A percentile compares a stretch with the other conserved stretches of the same genome.
These are phyloP conservation scores for Botryotinia convoluta DNA, from an alignment of 2,329 filamentous ascomycete species.

Conservation along the genomic window DNA sequence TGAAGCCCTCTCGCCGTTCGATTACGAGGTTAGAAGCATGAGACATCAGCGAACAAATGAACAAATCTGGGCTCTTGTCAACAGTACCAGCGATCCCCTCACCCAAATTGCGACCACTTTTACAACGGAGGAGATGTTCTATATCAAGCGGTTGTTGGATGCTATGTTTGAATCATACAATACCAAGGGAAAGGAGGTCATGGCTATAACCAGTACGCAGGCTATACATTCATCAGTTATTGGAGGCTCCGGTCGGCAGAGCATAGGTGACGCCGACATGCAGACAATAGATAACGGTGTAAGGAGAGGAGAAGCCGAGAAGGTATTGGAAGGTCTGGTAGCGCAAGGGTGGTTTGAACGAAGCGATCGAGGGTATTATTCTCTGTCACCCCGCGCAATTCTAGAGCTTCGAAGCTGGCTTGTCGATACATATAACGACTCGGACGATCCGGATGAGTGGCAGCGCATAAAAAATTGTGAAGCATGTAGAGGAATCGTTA, in stretches of 20 bases:
- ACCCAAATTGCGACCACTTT: slow-evolving; percentile 85
- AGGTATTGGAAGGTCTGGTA: slow-evolving; percentile 65
- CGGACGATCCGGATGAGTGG: slow-evolving; percentile 56
- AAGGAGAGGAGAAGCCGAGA: slow-evolving; percentile 75
- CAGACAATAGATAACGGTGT: slow-evolving; percentile 53
- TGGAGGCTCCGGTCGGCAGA: slow-evolving; percentile 43
- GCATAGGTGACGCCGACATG: slow-evolving; percentile 33
- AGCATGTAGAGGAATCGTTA: slow-evolving; percentile 87
- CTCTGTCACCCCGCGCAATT: slow-evolving; percentile 71
- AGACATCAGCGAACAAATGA: slow-evolving; percentile 65
- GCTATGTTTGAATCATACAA: slow-evolving; percentile 91
- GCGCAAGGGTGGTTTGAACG: slow-evolving; percentile 82
- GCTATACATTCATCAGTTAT: slow-evolving; percentile 69
- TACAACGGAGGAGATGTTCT: slow-evolving; percentile 80
- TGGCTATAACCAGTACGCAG: slow-evolving; percentile 78
- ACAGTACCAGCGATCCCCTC: slow-evolving; percentile 78
- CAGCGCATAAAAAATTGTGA: slow-evolving; percentile 82
- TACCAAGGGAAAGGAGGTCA: slow-evolving; percentile 71
- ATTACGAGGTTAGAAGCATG: slow-evolving; percentile 80
- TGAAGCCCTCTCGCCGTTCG: slow-evolving; percentile 70
- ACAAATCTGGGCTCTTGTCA: slow-evolving; percentile 80
- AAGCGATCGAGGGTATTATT: slow-evolving; percentile 69
- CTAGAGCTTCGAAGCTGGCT: slow-evolving; percentile 86
- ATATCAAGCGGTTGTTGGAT: slow-evolving; percentile 83
- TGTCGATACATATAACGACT: slow-evolving; percentile 85